These are phyloP conservation scores for Wallacemonas sp. DNA, from an alignment of 208 protist species.

Conservation along the genomic window DNA sequence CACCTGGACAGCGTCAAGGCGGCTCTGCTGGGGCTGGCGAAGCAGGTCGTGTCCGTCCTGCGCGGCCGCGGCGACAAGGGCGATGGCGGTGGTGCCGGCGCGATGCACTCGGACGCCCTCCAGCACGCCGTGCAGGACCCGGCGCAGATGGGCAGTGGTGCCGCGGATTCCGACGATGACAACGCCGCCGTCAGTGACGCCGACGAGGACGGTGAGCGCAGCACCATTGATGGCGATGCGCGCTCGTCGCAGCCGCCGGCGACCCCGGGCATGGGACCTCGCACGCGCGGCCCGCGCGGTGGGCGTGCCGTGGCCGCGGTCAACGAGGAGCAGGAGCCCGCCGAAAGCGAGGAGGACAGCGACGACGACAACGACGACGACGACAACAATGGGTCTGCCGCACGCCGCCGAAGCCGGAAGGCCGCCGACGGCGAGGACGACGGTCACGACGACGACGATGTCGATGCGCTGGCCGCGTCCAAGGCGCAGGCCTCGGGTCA, in stretches of 20 bases:
- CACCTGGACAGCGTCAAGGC: slow-evolving; percentile 65
- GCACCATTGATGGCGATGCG: slow-evolving; percentile 25
- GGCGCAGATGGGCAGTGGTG: slow-evolving; percentile 19
- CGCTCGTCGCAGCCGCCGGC: slow-evolving; percentile 10
- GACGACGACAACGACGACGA: slow-evolving; percentile 29
- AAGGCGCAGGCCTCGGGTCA: slow-evolving; percentile 2
- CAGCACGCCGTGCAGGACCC: slow-evolving; percentile 19
- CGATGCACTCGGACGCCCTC: slow-evolving; percentile 3
- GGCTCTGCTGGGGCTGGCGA: slow-evolving; percentile 57
- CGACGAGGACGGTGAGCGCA: slow-evolving; percentile 17
- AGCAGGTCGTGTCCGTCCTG: slow-evolving; percentile 55
- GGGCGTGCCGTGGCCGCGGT: not conserved
- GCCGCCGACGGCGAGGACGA: not conserved
- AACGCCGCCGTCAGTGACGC: slow-evolving; percentile 19
- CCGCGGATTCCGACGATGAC: slow-evolving; percentile 23
- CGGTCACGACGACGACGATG: slow-evolving; percentile 1
- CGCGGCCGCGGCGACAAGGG: slow-evolving; percentile 42
- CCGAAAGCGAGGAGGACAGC: slow-evolving; percentile 17
- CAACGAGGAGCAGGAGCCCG: slow-evolving; percentile 3
- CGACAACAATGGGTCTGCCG: not conserved
- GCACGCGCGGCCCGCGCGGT: not conserved
- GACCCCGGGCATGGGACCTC: slow-evolving; percentile 10
- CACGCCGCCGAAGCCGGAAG: not conserved
- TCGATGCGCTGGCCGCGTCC: not conserved
- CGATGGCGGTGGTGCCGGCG: slow-evolving; percentile 12